Conservation (phyloP, 805 yeast species). For the Debaryomyces prosopidis region DNA sequence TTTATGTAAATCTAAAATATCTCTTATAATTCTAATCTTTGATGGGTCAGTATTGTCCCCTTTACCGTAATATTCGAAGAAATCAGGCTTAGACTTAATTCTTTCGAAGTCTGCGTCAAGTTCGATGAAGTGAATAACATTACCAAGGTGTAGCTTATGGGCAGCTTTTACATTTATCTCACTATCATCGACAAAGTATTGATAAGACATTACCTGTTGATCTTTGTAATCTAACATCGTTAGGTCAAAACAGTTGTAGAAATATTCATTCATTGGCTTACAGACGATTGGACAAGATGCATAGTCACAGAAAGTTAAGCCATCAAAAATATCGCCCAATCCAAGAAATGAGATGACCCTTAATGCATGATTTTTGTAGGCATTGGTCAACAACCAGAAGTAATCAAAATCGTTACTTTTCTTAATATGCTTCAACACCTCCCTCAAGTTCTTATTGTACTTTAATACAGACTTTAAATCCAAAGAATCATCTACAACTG, state of each 20-base stretch:
- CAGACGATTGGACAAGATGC: conserved; percentile 68
- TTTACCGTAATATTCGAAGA: conserved; percentile 30
- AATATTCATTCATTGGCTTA: conserved; percentile 82
- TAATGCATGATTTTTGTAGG: conserved; percentile 86
- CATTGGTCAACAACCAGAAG: conserved; percentile 93
- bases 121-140: conserved; percentile 75
- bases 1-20: conserved; percentile 30
- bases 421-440: conserved; percentile 48
- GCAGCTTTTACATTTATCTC: conserved; percentile 79
- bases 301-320: conserved; percentile 91
- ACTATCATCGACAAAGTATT: conserved; percentile 83
- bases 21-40: conserved; percentile 34
- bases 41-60: conserved; percentile 26
- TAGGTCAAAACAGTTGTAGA: conserved; percentile 59
- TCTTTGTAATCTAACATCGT: conserved; percentile 52
- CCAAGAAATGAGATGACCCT: conserved; percentile 81
- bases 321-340: conserved; percentile 90
- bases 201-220: conserved; percentile 45
- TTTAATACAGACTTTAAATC: conserved; percentile 78
- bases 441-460: conserved; percentile 58
- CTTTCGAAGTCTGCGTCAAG: conserved; percentile 52
- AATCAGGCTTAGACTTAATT: conserved; percentile 28
- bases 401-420: conserved; percentile 54
- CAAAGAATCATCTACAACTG: conserved; percentile 86
- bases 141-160: conserved; percentile 65